Percentiles rank a stretch among this genome's conserved stretches.
These are phyloP conservation scores for Aspergillus cavernicola DNA, from an alignment of 495 filamentous ascomycete genomes.

Conservation along the genomic window DNA sequence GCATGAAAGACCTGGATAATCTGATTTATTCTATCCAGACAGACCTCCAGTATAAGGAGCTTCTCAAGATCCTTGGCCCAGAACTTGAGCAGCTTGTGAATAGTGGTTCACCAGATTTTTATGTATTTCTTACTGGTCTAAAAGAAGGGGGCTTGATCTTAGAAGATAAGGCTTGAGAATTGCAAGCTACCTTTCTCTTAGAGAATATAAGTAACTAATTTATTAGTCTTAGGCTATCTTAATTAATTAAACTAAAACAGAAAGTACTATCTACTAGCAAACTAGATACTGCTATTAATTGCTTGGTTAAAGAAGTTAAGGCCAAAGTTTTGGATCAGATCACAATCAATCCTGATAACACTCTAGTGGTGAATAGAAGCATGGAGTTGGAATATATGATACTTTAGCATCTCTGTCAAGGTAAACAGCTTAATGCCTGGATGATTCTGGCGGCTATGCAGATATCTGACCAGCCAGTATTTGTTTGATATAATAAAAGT, in stretches of 20 bases:
- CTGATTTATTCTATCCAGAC: background rate
- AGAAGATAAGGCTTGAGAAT: background rate
- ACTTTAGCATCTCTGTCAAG: background rate
- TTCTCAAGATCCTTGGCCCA: background rate
- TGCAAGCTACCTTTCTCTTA: background rate
- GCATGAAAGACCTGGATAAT: background rate
- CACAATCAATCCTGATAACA: background rate
- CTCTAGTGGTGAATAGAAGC: background rate
- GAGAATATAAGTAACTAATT: background rate
- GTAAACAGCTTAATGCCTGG: background rate
- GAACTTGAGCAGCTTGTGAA: background rate
- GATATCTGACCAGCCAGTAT: background rate
- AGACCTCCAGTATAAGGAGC: background rate
- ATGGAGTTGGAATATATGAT: background rate
- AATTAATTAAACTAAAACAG: background rate
- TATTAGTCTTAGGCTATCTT: background rate
- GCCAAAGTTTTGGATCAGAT: background rate
- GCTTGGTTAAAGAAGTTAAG: background rate
- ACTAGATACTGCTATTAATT: background rate
- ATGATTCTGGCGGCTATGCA: background rate
- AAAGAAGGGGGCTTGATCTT: background rate
- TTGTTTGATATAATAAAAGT: background rate
- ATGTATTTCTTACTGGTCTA: background rate
- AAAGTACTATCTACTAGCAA: background rate
- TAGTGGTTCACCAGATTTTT: background rate